phyloP scores from a whole-genome alignment of 352 stramenopile genomes.

The Peronospora belbahrii region DNA sequence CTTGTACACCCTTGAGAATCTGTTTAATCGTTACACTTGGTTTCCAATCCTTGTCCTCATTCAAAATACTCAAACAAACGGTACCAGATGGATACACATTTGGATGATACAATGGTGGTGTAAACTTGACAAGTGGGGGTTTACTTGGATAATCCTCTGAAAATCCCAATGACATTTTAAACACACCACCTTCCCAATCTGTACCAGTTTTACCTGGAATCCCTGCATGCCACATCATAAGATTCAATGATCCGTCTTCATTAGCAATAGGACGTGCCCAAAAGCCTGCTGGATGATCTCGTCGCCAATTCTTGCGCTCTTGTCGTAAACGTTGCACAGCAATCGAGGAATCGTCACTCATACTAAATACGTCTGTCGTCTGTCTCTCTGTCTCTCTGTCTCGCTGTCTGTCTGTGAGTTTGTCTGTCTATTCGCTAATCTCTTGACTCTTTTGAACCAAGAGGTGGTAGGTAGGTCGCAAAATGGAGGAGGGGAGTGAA shows the following conservation, averaged over 20 bases:
- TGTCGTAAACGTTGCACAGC: conserved; percentile 85
- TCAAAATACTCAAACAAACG: conserved; percentile 97
- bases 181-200: conserved; percentile 96
- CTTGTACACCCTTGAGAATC: conserved; percentile 96
- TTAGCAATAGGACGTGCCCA: conserved; percentile 90
- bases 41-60: conserved; percentile 98
- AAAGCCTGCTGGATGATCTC: conserved; percentile 94
- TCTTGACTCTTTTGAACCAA: too few relatives aligned
- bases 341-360: conserved; percentile 87
- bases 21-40: conserved; percentile 96
- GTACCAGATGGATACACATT: conserved; percentile 96
- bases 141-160: conserved; percentile 97
- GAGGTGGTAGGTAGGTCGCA: too few relatives aligned
- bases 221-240: conserved; percentile 95
- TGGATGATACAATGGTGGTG: conserved; percentile 95
- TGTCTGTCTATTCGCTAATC: too few relatives aligned
- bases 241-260: conserved; percentile 93
- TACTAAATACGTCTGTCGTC: too few relatives aligned
- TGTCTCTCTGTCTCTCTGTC: too few relatives aligned
- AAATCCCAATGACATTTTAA: conserved; percentile 96
- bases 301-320: conserved; percentile 91
- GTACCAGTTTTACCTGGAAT: conserved; percentile 94
- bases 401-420: too few relatives aligned
- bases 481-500: too few relatives aligned
- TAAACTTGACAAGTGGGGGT: conserved; percentile 97